Evolutionary conservation across 2,329 filamentous ascomycete species (phyloP).

Genomic region (Fusarium anthophilum): DNA sequence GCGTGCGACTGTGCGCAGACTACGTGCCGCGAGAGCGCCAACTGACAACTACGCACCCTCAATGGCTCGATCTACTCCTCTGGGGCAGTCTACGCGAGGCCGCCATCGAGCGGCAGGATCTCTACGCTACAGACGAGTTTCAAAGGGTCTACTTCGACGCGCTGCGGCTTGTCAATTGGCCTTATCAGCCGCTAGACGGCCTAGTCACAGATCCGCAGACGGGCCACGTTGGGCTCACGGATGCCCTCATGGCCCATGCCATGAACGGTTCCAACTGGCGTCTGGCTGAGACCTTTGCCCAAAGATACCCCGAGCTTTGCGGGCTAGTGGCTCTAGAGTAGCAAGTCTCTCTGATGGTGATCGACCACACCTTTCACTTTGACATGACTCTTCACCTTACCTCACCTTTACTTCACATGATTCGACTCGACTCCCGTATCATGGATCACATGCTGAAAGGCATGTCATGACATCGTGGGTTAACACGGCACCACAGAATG

Average conservation of each 20-base stretch:
- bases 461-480: slow-evolving; percentile 31
- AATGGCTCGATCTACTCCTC: slow-evolving; percentile 48
- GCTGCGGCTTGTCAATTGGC: slow-evolving; percentile 50
- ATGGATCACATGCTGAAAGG: slow-evolving; percentile 19
- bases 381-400: background rate
- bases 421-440: background rate
- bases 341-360: slow-evolving; percentile 1
- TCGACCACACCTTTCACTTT: background rate
- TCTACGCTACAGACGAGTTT: slow-evolving; percentile 52
- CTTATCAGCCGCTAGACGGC: slow-evolving; percentile 32
- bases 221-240: slow-evolving; percentile 34
- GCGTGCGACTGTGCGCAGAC: slow-evolving; percentile 32
- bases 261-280: slow-evolving; percentile 33
- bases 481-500: slow-evolving; percentile 37
- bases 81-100: slow-evolving; percentile 49
- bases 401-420: slow-evolving; percentile 8
- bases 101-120: slow-evolving; percentile 47
- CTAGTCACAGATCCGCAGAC: slow-evolving; percentile 32
- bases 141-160: slow-evolving; percentile 46
- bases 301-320: slow-evolving; percentile 32
- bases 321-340: slow-evolving; percentile 24
- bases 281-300: slow-evolving; percentile 18
- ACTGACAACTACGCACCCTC: slow-evolving; percentile 40
- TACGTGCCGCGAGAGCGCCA: slow-evolving; percentile 44
- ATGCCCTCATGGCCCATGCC: slow-evolving; percentile 28